These are phyloP conservation scores for Huntiella decipiens DNA, from an alignment of 2,329 filamentous ascomycete genomes.

Conservation along the genomic window DNA sequence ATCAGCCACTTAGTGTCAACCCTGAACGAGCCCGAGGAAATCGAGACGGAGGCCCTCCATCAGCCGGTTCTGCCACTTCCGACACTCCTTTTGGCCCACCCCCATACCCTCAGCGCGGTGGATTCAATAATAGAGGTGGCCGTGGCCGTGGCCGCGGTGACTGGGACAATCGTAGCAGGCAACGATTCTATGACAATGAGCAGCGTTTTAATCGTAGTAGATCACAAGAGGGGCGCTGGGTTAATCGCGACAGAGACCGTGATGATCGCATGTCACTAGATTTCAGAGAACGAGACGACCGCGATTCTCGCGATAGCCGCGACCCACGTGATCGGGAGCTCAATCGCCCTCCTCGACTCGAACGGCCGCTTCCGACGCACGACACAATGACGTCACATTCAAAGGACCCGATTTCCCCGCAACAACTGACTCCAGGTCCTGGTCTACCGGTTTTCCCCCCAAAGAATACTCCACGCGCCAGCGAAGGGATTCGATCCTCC, in stretches of 20 bases:
- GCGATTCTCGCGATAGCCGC: constrained; percentile 27
- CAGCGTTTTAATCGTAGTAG: constrained; percentile 44
- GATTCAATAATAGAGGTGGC: constrained; percentile 32
- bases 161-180: constrained; percentile 31
- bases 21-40: constrained; percentile 48
- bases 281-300: constrained; percentile 23
- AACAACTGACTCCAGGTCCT: constrained; percentile 31
- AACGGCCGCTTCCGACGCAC: constrained; percentile 29
- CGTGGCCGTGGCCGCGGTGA: constrained; percentile 28
- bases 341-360: constrained; percentile 28
- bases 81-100: constrained; percentile 38
- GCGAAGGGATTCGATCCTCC: constrained; percentile 16
- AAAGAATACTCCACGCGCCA: constrained; percentile 36
- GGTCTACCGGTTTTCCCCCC: constrained; percentile 24
- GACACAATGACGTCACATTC: constrained; percentile 26
- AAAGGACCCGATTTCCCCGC: constrained; percentile 27
- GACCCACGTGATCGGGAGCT: constrained; percentile 28
- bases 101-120: constrained; percentile 32
- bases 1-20: constrained; percentile 44
- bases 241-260: constrained; percentile 34
- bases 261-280: constrained; percentile 23
- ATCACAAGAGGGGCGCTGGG: constrained; percentile 44
- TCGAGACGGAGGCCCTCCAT: constrained; percentile 49
- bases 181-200: constrained; percentile 40
- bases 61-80: constrained; percentile 51